These are phyloP conservation scores for Xerocomellus intermedius DNA, from an alignment of 768 basidiomycete species.

Conservation along the genomic window DNA sequence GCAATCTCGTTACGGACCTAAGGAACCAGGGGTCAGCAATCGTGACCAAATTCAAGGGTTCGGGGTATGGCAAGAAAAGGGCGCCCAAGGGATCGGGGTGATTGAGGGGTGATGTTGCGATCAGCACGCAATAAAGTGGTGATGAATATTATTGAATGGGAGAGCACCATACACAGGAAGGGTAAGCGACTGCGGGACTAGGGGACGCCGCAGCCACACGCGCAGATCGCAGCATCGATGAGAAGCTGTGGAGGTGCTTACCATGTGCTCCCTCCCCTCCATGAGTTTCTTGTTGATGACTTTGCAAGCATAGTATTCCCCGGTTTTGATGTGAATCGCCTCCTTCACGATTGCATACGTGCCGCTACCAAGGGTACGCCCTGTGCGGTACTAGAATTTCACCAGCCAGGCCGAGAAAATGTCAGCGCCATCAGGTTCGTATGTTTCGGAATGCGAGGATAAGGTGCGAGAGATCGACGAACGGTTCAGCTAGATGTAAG, in stretches of 20 bases:
- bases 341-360: slow-evolving; percentile 96
- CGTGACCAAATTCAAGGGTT: slow-evolving; percentile 10
- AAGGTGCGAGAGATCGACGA: slow-evolving; percentile 1
- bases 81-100: background rate
- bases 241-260: slow-evolving; percentile 35
- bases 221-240: slow-evolving; percentile 8
- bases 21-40: slow-evolving; percentile 9
- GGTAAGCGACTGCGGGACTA: slow-evolving; percentile 1
- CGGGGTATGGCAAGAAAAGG: slow-evolving; percentile 7
- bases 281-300: slow-evolving; percentile 99
- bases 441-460: background rate
- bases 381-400: slow-evolving; percentile 70
- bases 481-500: background rate
- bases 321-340: slow-evolving; percentile 90
- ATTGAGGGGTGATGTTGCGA: slow-evolving; percentile 6
- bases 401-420: background rate
- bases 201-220: background rate
- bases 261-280: slow-evolving; percentile 98
- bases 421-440: slow-evolving; percentile 6
- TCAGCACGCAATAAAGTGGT: slow-evolving; percentile 9
- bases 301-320: slow-evolving; percentile 97
- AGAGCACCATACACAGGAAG: background rate
- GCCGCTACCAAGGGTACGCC: slow-evolving; percentile 84
- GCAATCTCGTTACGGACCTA: slow-evolving; percentile 97
- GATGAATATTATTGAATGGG: slow-evolving; percentile 5